These are phyloP conservation scores for Tulasnella sp. DNA, from an alignment of 768 basidiomycete species.

Conservation along the genomic window DNA sequence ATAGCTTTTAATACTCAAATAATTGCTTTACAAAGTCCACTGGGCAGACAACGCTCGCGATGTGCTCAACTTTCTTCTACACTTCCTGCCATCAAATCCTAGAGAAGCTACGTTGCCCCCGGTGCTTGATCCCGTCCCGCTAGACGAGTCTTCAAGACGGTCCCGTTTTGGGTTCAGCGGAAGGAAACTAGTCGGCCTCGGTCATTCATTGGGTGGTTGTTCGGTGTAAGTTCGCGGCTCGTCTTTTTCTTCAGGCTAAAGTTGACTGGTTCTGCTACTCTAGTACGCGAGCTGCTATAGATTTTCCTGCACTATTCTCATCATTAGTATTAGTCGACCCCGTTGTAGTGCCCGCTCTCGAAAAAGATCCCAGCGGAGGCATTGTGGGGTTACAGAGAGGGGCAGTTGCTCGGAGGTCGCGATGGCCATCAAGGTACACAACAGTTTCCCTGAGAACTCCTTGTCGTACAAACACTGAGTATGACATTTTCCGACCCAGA, in stretches of 20 bases:
- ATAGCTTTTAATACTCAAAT: background rate
- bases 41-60: conserved; percentile 76
- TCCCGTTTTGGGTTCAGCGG: conserved; percentile 40
- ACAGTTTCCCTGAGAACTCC: too few species aligned
- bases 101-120: conserved; percentile 40
- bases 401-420: conserved; percentile 51
- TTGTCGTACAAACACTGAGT: background rate
- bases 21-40: conserved; percentile 42
- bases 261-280: background rate
- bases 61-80: conserved; percentile 61
- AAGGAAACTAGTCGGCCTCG: conserved; percentile 58
- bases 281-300: conserved; percentile 59
- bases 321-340: conserved; percentile 74
- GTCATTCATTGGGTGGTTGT: conserved; percentile 81
- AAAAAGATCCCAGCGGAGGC: background rate
- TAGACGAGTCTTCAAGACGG: conserved; percentile 38
- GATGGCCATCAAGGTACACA: conserved; percentile 55
- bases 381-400: conserved; percentile 28
- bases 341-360: conserved; percentile 40
- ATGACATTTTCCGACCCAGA: conserved; percentile 31
- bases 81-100: conserved; percentile 49
- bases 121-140: conserved; percentile 45
- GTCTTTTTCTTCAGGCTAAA: background rate
- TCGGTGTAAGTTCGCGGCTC: conserved; percentile 45
- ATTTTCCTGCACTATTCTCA: conserved; percentile 58